Evolutionary conservation across 108 stramenopile species (phyloP).

Genomic region (Chaetoceros tenuissimus): DNA sequence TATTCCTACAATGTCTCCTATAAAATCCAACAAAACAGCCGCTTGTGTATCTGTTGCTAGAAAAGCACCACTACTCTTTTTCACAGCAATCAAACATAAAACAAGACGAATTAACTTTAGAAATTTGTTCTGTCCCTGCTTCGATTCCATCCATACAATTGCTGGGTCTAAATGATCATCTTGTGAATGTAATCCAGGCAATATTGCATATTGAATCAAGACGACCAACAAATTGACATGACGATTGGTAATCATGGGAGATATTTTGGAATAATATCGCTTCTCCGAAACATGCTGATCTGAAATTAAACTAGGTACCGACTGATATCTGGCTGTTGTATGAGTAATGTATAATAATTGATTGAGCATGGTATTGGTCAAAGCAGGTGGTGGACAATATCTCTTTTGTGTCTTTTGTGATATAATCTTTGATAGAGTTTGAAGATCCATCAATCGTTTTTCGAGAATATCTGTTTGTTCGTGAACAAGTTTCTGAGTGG

Average conservation of each 20-base stretch:
- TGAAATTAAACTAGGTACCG: background rate
- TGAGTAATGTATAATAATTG: constrained; percentile 57
- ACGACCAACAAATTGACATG: constrained; percentile 31
- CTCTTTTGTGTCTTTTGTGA: constrained; percentile 20
- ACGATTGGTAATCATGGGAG: constrained; percentile 17
- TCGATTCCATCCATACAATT: constrained; percentile 44
- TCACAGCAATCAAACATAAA: constrained; percentile 11
- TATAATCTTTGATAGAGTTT: constrained; percentile 32
- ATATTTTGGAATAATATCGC: constrained; percentile 5
- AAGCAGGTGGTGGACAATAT: constrained; percentile 68
- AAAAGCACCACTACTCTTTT: constrained; percentile 11
- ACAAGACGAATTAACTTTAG: constrained; percentile 21
- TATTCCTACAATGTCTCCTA: too few relatives aligned
- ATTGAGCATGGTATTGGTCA: constrained; percentile 37
- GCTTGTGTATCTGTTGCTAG: too few relatives aligned
- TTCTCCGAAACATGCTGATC: background rate
- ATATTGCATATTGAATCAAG: constrained; percentile 36
- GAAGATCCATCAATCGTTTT: constrained; percentile 51
- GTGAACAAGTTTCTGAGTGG: constrained; percentile 22
- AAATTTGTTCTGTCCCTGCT: constrained; percentile 33
- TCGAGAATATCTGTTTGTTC: constrained; percentile 28
- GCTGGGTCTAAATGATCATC: constrained; percentile 57
- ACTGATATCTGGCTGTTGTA: constrained; percentile 3
- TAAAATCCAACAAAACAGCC: too few relatives aligned
- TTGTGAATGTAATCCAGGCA: constrained; percentile 37